phyloP scores from a whole-genome alignment of 2,329 filamentous ascomycete species.

The Xylariaceae sp. region DNA sequence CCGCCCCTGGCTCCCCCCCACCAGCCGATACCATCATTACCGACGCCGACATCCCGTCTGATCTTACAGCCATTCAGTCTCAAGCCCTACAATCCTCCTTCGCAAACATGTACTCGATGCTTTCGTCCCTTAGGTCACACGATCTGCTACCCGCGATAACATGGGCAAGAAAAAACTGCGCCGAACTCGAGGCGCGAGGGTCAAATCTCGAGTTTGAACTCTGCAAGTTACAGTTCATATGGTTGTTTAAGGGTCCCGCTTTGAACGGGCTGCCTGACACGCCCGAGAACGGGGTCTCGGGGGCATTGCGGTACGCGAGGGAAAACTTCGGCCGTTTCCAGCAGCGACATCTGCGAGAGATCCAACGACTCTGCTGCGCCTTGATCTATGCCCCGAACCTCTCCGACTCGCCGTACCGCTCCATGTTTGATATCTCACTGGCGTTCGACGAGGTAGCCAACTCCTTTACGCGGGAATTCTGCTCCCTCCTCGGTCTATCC shows the following conservation, averaged over 20 bases:
- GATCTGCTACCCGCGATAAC: constrained; percentile 83
- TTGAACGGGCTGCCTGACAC: constrained; percentile 59
- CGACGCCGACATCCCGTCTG: constrained; percentile 43
- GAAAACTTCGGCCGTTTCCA: constrained; percentile 75
- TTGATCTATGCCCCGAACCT: constrained; percentile 81
- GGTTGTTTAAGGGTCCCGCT: constrained; percentile 71
- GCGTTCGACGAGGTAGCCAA: constrained; percentile 82
- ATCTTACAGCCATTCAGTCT: constrained; percentile 62
- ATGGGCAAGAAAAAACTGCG: constrained; percentile 77
- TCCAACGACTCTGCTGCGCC: constrained; percentile 78
- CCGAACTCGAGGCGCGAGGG: constrained; percentile 74
- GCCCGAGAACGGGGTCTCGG: constrained; percentile 55
- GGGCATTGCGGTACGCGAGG: constrained; percentile 76
- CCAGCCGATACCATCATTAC: constrained; percentile 34
- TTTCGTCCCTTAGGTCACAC: constrained; percentile 73
- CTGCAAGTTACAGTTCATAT: constrained; percentile 85
- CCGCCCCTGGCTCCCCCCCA: constrained; percentile 14
- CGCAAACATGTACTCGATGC: constrained; percentile 85
- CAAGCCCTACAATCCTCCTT: constrained; percentile 79
- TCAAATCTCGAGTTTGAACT: constrained; percentile 97
- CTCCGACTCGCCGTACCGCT: constrained; percentile 73
- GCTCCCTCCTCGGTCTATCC: constrained; percentile 84
- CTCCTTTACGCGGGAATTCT: constrained; percentile 95
- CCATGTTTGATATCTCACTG: constrained; percentile 72
- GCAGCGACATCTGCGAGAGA: constrained; percentile 73